Base-by-base conservation (phyloP, 768 basidiomycete genomes). In the Tephrocybe sp. region DNA sequence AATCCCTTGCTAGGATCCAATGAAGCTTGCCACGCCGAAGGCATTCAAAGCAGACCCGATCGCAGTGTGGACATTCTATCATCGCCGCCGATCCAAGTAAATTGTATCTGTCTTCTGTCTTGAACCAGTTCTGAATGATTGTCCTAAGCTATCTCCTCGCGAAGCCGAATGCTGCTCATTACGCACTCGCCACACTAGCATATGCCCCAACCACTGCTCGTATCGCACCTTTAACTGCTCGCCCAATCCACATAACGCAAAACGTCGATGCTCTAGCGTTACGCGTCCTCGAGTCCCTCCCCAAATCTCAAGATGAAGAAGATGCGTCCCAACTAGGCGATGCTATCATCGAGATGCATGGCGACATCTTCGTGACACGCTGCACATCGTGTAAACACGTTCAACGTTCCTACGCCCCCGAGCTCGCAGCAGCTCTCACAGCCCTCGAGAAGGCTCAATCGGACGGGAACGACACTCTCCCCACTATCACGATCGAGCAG, bases 261-360 rank as follows among this genome's bases (percentile, higher is more conserved):
- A 78, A 80, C 45, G 62, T 78, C 29, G 75, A 79, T 46, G 69
- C 71, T 9, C 66, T 78, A 5, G 68, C 73, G 2, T 49, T 71
- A 10, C 64, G 67, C 13, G 60, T 63, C 9, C 42, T 67, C 9
- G 45, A 63, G 48, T 15, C 52, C 49, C 56, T 64, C 9, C 49
- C 52, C 16, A n/a, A 24, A 19, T 10, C 21, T 7, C 30, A 40
- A 31, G 31, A 51, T 5, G 15, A 12, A 7, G 47, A 37, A 38
- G 12, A 37, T 11, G 16, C 36, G 18, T 5, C n/a, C 49, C 15
- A n/a, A n/a, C 47, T 54, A 1, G 41, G 33, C 1, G 57, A 61
- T 3, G 47, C 50, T 2, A 34, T 70, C 8, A 57, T 76, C 29
- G 74, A 80, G 57, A 79, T 80, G 73, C 80, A 80, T 57, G 78